A percentile compares a stretch with the other conserved stretches of the same genome.
phyloP scores from a whole-genome alignment of 2,329 filamentous ascomycete genomes.

The Metarhizium guizhouense region DNA sequence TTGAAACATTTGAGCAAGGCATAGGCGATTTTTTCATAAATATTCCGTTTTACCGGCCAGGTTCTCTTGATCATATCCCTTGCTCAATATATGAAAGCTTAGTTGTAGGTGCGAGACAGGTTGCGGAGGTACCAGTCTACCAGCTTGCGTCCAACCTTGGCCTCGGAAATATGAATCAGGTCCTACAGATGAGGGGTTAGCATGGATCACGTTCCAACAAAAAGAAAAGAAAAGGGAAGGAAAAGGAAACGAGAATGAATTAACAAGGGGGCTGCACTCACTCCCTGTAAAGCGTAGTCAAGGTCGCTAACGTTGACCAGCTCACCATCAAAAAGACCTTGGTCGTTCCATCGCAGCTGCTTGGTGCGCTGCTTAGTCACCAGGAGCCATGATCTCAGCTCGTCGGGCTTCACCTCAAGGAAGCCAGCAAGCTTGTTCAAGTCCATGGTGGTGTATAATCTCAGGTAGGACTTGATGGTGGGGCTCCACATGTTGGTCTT shows the following conservation, averaged over 20 bases:
- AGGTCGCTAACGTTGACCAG: slow-evolving; percentile 88
- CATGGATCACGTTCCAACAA: slow-evolving; percentile 8
- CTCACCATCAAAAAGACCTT: slow-evolving; percentile 84
- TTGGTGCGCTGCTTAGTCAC: slow-evolving; percentile 98
- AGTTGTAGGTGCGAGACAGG: slow-evolving; percentile 83
- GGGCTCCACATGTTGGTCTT: slow-evolving; percentile 99
- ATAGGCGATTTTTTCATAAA: neutral
- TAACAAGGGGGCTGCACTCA: slow-evolving; percentile 37
- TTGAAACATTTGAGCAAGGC: neutral
- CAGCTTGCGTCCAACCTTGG: slow-evolving; percentile 92
- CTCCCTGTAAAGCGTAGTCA: slow-evolving; percentile 92
- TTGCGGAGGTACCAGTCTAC: slow-evolving; percentile 99
- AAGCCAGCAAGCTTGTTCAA: slow-evolving; percentile 96
- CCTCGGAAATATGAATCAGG: slow-evolving; percentile 96
- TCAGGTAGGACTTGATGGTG: slow-evolving; percentile 95
- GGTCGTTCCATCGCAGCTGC: slow-evolving; percentile 87
- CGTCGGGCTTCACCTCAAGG: slow-evolving; percentile 93
- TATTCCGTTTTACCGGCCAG: neutral
- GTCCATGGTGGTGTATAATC: slow-evolving; percentile 99
- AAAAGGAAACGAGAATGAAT: neutral
- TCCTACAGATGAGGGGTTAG: slow-evolving; percentile 46
- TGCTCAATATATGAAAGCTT: slow-evolving; percentile 5
- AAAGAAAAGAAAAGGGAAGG: no score
- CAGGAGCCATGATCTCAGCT: slow-evolving; percentile 84
- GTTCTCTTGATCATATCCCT: neutral